These are phyloP conservation scores for Phanerodontia chrysosporium DNA, from an alignment of 768 basidiomycete species.

Conservation along the genomic window DNA sequence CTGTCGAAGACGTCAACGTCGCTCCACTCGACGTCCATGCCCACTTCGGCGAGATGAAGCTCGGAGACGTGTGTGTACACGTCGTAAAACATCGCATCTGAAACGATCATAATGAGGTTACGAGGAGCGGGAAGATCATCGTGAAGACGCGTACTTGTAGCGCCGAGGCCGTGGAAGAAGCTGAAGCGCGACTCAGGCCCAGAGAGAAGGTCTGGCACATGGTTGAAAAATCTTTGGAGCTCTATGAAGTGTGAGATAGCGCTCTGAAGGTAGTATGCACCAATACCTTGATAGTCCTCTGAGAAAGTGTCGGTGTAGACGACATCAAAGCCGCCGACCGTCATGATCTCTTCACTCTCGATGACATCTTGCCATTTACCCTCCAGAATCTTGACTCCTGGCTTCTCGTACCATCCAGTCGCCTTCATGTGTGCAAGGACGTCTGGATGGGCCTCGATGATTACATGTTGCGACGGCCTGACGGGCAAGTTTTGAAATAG, in stretches of 20 bases:
- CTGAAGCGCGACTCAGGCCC: slow-evolving; percentile 78
- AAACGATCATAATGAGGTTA: background rate
- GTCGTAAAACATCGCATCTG: slow-evolving; percentile 87
- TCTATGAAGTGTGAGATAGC: slow-evolving; percentile 31
- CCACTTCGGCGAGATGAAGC: slow-evolving; percentile 78
- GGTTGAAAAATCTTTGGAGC: slow-evolving; percentile 77
- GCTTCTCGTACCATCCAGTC: slow-evolving; percentile 73
- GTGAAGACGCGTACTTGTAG: slow-evolving; percentile 62
- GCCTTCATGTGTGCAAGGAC: slow-evolving; percentile 79
- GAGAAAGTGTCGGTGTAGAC: slow-evolving; percentile 94
- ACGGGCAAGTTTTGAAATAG: slow-evolving; percentile 66
- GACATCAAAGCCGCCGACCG: slow-evolving; percentile 75
- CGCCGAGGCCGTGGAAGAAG: slow-evolving; percentile 97
- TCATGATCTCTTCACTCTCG: slow-evolving; percentile 51
- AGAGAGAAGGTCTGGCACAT: slow-evolving; percentile 70
- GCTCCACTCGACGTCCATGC: slow-evolving; percentile 75
- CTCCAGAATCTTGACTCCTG: slow-evolving; percentile 75
- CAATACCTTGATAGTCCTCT: slow-evolving; percentile 67
- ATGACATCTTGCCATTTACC: slow-evolving; percentile 94
- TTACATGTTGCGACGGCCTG: slow-evolving; percentile 71
- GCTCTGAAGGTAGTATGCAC: background rate
- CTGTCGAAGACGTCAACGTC: slow-evolving; percentile 68
- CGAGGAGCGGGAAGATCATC: background rate
- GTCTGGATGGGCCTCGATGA: slow-evolving; percentile 92
- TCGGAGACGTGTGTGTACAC: slow-evolving; percentile 85